Base-by-base conservation (phyloP, 768 basidiomycete species). In the Leccinum variicolor region DNA sequence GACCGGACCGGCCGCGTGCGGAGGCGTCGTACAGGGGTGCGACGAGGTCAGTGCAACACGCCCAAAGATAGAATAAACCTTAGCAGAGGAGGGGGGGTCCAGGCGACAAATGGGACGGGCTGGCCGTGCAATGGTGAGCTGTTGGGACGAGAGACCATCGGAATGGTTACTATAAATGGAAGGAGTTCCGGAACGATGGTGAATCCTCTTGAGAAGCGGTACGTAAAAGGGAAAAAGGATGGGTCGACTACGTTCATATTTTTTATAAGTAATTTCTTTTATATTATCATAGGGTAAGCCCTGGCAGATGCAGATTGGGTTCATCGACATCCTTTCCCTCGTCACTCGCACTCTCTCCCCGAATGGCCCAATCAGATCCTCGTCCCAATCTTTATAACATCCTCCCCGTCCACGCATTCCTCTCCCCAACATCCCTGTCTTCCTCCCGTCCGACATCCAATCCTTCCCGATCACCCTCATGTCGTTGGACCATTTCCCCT, bases 401-500 rank as follows among this genome's bases (percentile, higher is more conserved):
- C 55, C 58, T 58, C 64, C 45, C 57, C 56, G 55, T 65, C 53
- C 41, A 43, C 41, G 19, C 19, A 43, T 43, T 43, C 41, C 41
- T 43, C 19, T 43, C 41, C 41, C 41, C 41, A 43, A 43, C 39
- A 36, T 26, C 21, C 28, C 39, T 57, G 51, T 59, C 62, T 41
- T 56, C 58, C 41, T 62, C 54, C 47, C 60, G 46, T 60, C 55
- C 13, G 23, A n/a, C n/a, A n/a, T n/a, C 39, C 3, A 15, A 6
- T 25, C n/a, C 3, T 2, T 14, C 21, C 48, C 55, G 61, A 59
- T 66, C 56, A 43, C 43, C n/a, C 47, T 26, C 28, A 71, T 72
- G 72, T 72, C 71, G 1, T 57, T 72, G 63, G 70, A 72, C 72
- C 70, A 72, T 26, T 71, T 73, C 21, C 54, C 70, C 51, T 41